Conservation (phyloP, 345 rosid genomes). For the Erucastrum elatum region DNA sequence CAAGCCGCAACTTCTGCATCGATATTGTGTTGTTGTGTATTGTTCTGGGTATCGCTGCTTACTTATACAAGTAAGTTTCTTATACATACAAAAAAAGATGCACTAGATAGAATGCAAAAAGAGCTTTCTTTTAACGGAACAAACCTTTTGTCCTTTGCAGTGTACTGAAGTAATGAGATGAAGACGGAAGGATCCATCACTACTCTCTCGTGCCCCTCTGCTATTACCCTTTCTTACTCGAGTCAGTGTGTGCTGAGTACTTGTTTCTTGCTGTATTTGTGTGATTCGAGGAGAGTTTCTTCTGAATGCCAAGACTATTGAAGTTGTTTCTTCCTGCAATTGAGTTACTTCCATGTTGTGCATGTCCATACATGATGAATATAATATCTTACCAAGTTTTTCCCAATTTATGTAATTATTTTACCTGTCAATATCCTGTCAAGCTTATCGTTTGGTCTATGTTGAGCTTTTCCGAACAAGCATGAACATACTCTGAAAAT, state of each 20-base stretch:
- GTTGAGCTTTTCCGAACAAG: background rate
- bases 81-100: background rate
- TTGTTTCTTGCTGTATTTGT: slow-evolving; percentile 18
- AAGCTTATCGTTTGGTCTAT: background rate
- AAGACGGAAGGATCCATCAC: slow-evolving; percentile 16
- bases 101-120: slow-evolving; percentile 11
- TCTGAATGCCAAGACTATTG: slow-evolving; percentile 1
- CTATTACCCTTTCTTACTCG: background rate
- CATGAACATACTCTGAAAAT: slow-evolving; percentile 50
- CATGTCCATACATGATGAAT: slow-evolving; percentile 24
- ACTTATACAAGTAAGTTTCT: slow-evolving; percentile 88
- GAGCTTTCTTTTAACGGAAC: background rate
- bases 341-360: slow-evolving; percentile 5
- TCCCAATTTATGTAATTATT: background rate
- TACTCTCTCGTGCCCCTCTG: background rate
- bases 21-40: slow-evolving; percentile 86
- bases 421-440: slow-evolving; percentile 2
- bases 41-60: slow-evolving; percentile 96
- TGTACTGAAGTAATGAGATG: slow-evolving; percentile 63
- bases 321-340: slow-evolving; percentile 1
- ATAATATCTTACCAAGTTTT: background rate
- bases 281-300: slow-evolving; percentile 12
- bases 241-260: slow-evolving; percentile 21
- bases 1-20: slow-evolving; percentile 96
- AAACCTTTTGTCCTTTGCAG: slow-evolving; percentile 43